Conservation (phyloP, 306 rosid species). For the Quercus aquifolioides region DNA sequence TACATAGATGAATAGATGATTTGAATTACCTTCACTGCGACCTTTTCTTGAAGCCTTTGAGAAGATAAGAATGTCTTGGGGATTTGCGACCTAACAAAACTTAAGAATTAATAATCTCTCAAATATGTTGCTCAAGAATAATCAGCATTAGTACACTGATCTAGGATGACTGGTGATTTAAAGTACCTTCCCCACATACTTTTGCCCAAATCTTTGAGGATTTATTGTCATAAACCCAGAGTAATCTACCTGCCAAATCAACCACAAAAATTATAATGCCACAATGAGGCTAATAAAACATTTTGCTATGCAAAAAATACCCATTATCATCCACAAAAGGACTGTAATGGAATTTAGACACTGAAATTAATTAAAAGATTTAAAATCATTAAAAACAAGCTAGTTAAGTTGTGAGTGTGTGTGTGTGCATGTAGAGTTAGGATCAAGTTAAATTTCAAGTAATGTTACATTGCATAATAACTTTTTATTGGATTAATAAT, state of each 20-base stretch:
- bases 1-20: conserved; percentile 19
- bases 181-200: conserved; percentile 97
- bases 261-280: neutral
- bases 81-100: conserved; percentile 82
- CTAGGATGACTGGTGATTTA: conserved; percentile 21
- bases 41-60: conserved; percentile 80
- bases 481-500: too few relatives aligned
- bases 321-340: neutral
- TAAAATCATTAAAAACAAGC: neutral
- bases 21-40: conserved; percentile 58
- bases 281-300: neutral
- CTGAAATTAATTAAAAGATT: neutral
- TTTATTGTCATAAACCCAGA: conserved; percentile 98
- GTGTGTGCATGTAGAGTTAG: too few relatives aligned
- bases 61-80: conserved; percentile 97
- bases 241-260: conserved; percentile 83
- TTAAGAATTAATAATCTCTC: conserved; percentile 16
- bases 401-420: neutral
- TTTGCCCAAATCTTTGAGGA: conserved; percentile 98
- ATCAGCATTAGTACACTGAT: conserved; percentile 21
- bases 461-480: too few relatives aligned
- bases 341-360: neutral
- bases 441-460: too few relatives aligned
- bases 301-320: neutral
- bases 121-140: conserved; percentile 28